phyloP scores from a whole-genome alignment of 2,329 filamentous ascomycete species.

The Pyricularia grisea region DNA sequence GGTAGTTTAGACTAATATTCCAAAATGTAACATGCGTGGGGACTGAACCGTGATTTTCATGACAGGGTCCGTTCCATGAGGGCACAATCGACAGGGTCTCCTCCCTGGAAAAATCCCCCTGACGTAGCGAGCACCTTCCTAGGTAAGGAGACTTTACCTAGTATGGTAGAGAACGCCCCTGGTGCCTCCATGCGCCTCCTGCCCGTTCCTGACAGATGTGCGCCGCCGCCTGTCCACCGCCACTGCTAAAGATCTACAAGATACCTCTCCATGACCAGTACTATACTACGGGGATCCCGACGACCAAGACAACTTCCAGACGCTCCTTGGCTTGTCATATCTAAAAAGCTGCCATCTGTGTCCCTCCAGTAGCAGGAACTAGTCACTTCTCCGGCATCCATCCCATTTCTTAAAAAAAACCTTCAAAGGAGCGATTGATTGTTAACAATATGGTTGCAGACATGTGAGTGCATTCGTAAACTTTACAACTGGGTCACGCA shows the following conservation, averaged over 20 bases:
- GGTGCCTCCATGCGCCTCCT: not conserved
- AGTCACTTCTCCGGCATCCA: not conserved
- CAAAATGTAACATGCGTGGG: not conserved
- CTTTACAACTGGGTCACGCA: not conserved
- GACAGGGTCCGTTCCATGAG: not conserved
- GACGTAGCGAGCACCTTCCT: not conserved
- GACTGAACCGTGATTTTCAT: not conserved
- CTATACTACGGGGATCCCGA: not conserved
- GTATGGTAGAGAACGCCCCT: not conserved
- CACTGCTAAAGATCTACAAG: not conserved
- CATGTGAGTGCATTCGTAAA: conserved; percentile 20
- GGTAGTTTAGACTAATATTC: not conserved
- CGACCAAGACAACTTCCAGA: not conserved
- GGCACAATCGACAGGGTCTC: not conserved
- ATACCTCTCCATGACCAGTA: not conserved
- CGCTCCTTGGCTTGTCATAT: not conserved
- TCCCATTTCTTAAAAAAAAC: not conserved
- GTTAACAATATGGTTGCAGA: conserved; percentile 26
- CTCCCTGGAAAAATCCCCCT: not conserved
- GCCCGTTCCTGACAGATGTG: not conserved
- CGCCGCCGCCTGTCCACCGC: not conserved
- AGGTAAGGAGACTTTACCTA: not conserved
- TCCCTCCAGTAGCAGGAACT: not conserved
- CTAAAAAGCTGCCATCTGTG: not conserved
- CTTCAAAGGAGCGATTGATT: not conserved